These are phyloP conservation scores for Westerdykella aurantiaca DNA, from an alignment of 2,329 filamentous ascomycete species.

Conservation along the genomic window DNA sequence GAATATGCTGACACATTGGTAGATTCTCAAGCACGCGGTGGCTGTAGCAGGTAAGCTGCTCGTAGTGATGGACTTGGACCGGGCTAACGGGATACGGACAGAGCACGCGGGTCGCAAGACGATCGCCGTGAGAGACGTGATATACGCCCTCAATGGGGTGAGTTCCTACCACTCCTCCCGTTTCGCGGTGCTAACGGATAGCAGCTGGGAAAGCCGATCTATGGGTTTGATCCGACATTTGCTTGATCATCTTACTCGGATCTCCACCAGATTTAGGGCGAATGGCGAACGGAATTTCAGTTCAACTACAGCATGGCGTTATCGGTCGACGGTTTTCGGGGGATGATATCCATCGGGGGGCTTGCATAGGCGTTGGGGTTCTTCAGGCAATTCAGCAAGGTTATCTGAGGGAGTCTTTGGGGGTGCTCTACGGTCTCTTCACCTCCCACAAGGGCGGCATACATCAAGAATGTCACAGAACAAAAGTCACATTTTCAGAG, in stretches of 20 bases:
- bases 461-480: no score
- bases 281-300: no score
- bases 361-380: no score
- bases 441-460: no score
- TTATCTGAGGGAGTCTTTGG: no score
- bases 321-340: no score
- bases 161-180: conserved; percentile 9
- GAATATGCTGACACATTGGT: background rate
- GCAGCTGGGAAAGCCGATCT: conserved; percentile 16
- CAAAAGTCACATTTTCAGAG: no score
- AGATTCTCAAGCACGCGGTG: conserved; percentile 22
- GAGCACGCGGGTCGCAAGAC: conserved; percentile 27
- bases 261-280: no score
- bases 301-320: no score
- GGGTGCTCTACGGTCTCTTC: no score
- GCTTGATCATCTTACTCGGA: background rate
- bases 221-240: conserved; percentile 22
- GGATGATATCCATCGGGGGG: no score
- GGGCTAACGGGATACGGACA: background rate
- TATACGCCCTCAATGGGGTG: conserved; percentile 29
- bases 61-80: background rate
- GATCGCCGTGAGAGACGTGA: conserved; percentile 24
- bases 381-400: no score
- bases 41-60: conserved; percentile 15
- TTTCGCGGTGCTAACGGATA: background rate